Percentiles rank a stretch among this genome's conserved stretches.
Evolutionary conservation across 192 early-diverging fungal species (phyloP).

Genomic region (Phycomyces nitens): DNA sequence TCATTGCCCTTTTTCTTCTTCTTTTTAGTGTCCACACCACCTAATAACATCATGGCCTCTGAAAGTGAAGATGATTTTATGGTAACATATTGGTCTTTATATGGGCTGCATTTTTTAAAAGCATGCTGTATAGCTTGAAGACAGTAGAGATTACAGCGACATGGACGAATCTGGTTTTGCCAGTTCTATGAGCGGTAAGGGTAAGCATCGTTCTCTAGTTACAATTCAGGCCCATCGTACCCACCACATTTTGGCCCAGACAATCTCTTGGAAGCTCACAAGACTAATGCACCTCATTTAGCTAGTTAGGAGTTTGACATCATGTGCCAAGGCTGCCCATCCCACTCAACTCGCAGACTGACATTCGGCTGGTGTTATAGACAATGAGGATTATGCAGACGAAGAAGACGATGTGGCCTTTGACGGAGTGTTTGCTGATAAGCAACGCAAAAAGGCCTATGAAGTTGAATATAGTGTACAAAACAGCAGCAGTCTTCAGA

Average conservation of each 20-base stretch:
- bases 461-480: slow-evolving; percentile 74
- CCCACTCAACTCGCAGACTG: background rate
- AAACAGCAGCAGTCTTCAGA: slow-evolving; percentile 54
- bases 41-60: slow-evolving; percentile 17
- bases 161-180: background rate
- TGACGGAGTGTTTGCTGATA: slow-evolving; percentile 54
- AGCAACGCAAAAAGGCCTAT: slow-evolving; percentile 60
- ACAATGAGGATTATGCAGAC: slow-evolving; percentile 38
- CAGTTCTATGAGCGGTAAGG: slow-evolving; percentile 2
- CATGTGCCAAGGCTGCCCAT: background rate
- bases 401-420: slow-evolving; percentile 57
- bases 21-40: too few relatives aligned
- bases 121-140: background rate
- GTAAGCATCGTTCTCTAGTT: background rate
- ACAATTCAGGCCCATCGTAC: background rate
- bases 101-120: background rate
- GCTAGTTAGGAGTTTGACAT: too few relatives aligned
- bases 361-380: slow-evolving; percentile 7
- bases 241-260: too few relatives aligned
- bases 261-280: too few relatives aligned
- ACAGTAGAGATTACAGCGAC: background rate
- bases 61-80: slow-evolving; percentile 30
- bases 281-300: too few relatives aligned
- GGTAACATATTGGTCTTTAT: slow-evolving; percentile 12
- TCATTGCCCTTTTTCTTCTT: background rate